Conservation (phyloP, 208 protist genomes). For the Leptomonas pyrrhocoris region DNA sequence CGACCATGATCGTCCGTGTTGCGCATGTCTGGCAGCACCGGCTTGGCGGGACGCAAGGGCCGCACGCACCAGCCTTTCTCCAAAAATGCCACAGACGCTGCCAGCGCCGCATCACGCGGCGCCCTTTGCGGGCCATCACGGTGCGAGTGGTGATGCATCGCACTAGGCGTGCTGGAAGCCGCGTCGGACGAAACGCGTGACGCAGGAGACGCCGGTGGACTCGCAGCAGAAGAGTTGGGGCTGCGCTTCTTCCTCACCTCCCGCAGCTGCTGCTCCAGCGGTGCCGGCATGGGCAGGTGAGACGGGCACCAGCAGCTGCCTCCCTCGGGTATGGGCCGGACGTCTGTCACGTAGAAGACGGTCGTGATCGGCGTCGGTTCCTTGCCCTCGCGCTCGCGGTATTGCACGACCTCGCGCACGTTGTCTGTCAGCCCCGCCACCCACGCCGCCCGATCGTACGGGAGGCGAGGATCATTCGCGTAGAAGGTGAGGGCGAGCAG, state of each 20-base stretch:
- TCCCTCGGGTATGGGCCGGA: conserved; percentile 52
- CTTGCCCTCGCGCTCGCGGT: conserved; percentile 16
- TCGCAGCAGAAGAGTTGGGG: not conserved
- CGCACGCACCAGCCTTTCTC: conserved; percentile 64
- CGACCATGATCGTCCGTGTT: conserved; percentile 21
- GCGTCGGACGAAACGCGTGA: conserved; percentile 17
- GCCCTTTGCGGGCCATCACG: conserved; percentile 18
- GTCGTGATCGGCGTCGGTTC: conserved; percentile 26
- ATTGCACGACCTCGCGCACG: conserved; percentile 36
- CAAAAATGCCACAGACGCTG: conserved; percentile 2
- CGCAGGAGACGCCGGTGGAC: conserved; percentile 4
- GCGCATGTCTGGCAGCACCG: conserved; percentile 34
- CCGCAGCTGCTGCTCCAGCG: conserved; percentile 50
- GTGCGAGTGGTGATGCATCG: conserved; percentile 21
- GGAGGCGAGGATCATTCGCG: conserved; percentile 47
- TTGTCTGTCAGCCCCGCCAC: conserved; percentile 27
- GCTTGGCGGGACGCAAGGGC: conserved; percentile 34
- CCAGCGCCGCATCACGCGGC: not conserved
- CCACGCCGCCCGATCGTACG: conserved; percentile 51
- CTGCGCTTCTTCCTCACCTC: conserved; percentile 26
- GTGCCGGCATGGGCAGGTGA: conserved; percentile 45
- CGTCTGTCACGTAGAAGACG: conserved; percentile 37
- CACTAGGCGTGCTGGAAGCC: not conserved
- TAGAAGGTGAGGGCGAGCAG: conserved; percentile 74
- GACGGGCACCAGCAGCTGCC: conserved; percentile 59